Evolutionary conservation across 1,139 yeast genomes (phyloP), one percentile per base, ranked within the genome.

Genomic region (Pichia sp.): DNA sequence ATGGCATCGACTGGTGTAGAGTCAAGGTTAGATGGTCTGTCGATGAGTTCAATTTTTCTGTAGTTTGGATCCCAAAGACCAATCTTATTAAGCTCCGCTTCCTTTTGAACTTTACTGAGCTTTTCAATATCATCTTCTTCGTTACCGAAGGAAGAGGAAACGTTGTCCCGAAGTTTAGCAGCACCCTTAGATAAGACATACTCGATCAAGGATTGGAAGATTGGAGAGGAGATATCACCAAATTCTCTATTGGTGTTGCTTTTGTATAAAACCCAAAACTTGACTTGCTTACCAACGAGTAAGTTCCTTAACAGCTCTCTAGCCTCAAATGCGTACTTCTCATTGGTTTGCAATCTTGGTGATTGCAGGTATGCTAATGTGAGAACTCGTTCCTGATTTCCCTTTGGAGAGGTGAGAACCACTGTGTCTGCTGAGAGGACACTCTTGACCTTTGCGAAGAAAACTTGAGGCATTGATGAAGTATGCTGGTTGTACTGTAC

Each of bases 351-450:
- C 39, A 48, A 46, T 45, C 54, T 55, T 17, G 80, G 77, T 9
- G 81, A 74, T 42, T 76, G 67, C 30, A 82, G 73, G 49, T 72
- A 69, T 8, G 84, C 80, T 47, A 82, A 69, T 3, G 86, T 70
- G 39, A 83, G 62, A 27, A 69, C 55, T 48, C 84, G 66, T 56
- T 82, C 93, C 29, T 50, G 48, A 3, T 50, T 42, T 12, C 56
- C 53, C 42, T 68, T 68, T 29, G 70, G 46, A 2, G 86, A 83
- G n/a, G 69, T 67, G 45, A 83, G 67, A 28, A 80, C 72, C 32
- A 83, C 53, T n/a, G 88, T 76, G 60, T 83, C 93, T 5, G 84
- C 87, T 34, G 85, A 78, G 30, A 78, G 57, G 19, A 82, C 85
- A 35, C 76, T 69, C 55, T 81, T 81, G 38, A 83, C 91, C 55